Percentiles rank a stretch among this genome's conserved stretches.
phyloP scores from a whole-genome alignment of 2,329 filamentous ascomycete genomes.

The Calonectria crousiana region DNA sequence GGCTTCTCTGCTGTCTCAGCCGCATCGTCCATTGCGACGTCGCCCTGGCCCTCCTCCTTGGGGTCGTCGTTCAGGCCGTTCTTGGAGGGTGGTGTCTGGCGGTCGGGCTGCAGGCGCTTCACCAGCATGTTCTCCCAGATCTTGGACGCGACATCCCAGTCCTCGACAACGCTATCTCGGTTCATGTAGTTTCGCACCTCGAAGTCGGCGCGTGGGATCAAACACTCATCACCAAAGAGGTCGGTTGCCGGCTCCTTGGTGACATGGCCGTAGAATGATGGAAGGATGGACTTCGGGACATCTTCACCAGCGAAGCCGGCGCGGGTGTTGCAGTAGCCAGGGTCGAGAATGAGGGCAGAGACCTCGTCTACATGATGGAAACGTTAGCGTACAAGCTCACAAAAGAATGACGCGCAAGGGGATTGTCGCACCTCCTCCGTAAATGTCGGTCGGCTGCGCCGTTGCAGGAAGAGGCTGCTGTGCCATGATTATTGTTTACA shows the following conservation, averaged over 20 bases:
- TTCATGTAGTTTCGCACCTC: constrained; percentile 95
- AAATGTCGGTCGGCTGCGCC: constrained; percentile 71
- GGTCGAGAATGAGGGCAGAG: constrained; percentile 94
- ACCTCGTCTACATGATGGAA: constrained; percentile 81
- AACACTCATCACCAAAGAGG: constrained; percentile 91
- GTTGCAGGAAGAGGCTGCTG: constrained; percentile 68
- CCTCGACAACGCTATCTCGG: constrained; percentile 89
- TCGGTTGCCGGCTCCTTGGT: constrained; percentile 61
- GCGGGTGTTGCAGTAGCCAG: constrained; percentile 90
- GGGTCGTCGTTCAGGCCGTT: constrained; percentile 83
- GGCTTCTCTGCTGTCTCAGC: constrained; percentile 75
- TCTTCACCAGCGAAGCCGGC: constrained; percentile 98
- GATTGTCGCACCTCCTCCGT: constrained; percentile 67
- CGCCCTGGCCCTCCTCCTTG: constrained; percentile 68
- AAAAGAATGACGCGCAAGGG: constrained; percentile 31
- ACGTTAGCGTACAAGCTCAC: constrained; percentile 34
- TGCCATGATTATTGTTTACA: constrained; percentile 57
- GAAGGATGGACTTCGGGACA: constrained; percentile 91
- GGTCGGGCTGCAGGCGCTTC: constrained; percentile 84
- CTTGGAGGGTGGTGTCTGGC: constrained; percentile 75
- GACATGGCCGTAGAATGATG: constrained; percentile 85
- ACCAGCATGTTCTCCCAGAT: constrained; percentile 95
- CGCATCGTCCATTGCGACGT: constrained; percentile 69
- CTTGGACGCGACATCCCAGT: constrained; percentile 92
- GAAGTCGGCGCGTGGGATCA: constrained; percentile 80